Percentiles rank a stretch among this genome's conserved stretches.
phyloP scores from a whole-genome alignment of 352 stramenopile genomes.

The Pythium phragmiticola region DNA sequence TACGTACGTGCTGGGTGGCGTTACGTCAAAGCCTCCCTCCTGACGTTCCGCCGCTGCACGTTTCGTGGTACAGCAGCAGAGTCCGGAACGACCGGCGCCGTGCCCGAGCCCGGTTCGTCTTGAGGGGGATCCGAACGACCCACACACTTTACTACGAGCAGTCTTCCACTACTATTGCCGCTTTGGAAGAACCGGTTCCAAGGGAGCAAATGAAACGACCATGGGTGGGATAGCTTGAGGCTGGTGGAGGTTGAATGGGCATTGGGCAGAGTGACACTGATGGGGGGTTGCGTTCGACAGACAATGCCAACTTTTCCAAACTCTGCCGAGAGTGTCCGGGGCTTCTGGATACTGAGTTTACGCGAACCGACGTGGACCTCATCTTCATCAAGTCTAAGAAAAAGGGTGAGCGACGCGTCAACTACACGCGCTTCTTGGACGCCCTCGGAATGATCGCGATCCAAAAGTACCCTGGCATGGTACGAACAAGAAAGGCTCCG shows the following conservation, averaged over 20 bases:
- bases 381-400: constrained; percentile 88
- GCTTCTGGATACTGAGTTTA: constrained; percentile 55
- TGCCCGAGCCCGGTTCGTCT: constrained; percentile 32
- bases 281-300: constrained; percentile 19
- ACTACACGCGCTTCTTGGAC: constrained; percentile 83
- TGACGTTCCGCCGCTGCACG: too few species aligned
- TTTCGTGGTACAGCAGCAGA: constrained; percentile 3
- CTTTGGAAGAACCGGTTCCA: constrained; percentile 71
- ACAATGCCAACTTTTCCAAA: constrained; percentile 87
- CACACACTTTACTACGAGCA: constrained; percentile 73
- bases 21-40: background rate
- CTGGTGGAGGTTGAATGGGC: background rate
- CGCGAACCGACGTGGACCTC: constrained; percentile 79
- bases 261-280: background rate
- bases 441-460: constrained; percentile 82
- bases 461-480: constrained; percentile 78
- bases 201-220: constrained; percentile 62
- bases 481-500: constrained; percentile 20
- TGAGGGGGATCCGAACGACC: constrained; percentile 70
- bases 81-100: constrained; percentile 15
- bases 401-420: constrained; percentile 81
- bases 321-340: constrained; percentile 76
- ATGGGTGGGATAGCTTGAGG: constrained; percentile 38
- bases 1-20: background rate
- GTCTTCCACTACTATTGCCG: constrained; percentile 88